phyloP scores from a whole-genome alignment of 768 basidiomycete species.

The Guyanaporus albipodus region DNA sequence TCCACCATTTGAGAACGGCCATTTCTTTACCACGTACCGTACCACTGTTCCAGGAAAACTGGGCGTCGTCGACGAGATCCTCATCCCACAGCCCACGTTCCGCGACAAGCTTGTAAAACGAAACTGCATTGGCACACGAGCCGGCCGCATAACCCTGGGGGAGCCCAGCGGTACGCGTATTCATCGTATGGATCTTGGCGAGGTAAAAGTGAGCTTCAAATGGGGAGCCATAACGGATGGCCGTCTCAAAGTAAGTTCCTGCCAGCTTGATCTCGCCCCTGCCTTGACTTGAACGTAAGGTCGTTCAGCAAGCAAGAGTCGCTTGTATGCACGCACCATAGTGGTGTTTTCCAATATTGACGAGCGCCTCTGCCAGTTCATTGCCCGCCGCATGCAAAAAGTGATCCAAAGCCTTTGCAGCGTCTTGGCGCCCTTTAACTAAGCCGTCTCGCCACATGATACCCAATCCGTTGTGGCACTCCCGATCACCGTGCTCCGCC shows the following conservation, averaged over 20 bases:
- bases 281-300: constrained; percentile 39
- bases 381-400: constrained; percentile 80
- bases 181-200: constrained; percentile 70
- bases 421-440: constrained; percentile 62
- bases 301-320: neutral
- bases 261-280: constrained; percentile 66
- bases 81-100: constrained; percentile 90
- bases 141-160: constrained; percentile 54
- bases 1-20: constrained; percentile 92
- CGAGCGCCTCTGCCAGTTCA: constrained; percentile 89
- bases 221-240: constrained; percentile 81
- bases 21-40: constrained; percentile 70
- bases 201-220: constrained; percentile 96
- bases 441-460: constrained; percentile 92
- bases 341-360: constrained; percentile 83
- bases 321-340: constrained; percentile 46
- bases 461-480: constrained; percentile 86
- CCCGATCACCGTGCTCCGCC: constrained; percentile 73
- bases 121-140: constrained; percentile 85
- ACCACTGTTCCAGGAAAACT: constrained; percentile 65
- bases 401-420: constrained; percentile 56
- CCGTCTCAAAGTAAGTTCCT: constrained; percentile 74
- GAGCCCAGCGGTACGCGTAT: constrained; percentile 41
- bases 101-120: constrained; percentile 88
- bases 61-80: constrained; percentile 77